Conservation (phyloP, 441 rosid genomes). For the Brassica hybrid region DNA sequence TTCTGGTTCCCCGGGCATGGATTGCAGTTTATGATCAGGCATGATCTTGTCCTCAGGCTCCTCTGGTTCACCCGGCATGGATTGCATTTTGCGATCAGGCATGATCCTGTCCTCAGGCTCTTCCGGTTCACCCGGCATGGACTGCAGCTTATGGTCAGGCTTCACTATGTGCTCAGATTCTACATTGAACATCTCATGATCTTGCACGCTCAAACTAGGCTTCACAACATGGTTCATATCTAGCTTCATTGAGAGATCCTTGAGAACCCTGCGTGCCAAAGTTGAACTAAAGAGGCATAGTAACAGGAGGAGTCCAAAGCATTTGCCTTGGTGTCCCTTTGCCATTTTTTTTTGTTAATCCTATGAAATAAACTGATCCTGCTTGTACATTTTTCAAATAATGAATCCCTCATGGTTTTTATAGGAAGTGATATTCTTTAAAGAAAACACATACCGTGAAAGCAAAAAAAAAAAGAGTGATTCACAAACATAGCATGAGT, state of each 20-base stretch:
- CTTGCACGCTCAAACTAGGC: slow-evolving; percentile 14
- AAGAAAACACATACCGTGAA: slow-evolving; percentile 24
- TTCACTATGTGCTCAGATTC: neutral
- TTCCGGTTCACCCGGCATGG: neutral
- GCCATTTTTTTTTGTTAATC: slow-evolving; percentile 41
- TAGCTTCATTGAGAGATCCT: slow-evolving; percentile 38
- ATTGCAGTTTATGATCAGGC: neutral
- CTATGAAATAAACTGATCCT: slow-evolving; percentile 23
- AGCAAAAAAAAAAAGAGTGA: slow-evolving; percentile 17
- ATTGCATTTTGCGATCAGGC: slow-evolving; percentile 1
- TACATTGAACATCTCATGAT: neutral
- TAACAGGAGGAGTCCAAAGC: slow-evolving; percentile 43
- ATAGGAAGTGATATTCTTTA: slow-evolving; percentile 29
- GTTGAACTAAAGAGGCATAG: slow-evolving; percentile 49
- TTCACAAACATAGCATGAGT: slow-evolving; percentile 43
- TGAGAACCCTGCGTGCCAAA: slow-evolving; percentile 48
- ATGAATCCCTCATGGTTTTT: slow-evolving; percentile 16
- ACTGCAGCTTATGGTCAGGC: neutral
- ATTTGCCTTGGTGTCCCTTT: slow-evolving; percentile 35
- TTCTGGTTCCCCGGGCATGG: slow-evolving; percentile 4
- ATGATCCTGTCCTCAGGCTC: slow-evolving; percentile 21
- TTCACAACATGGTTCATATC: slow-evolving; percentile 2
- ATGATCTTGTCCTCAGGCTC: too few species aligned
- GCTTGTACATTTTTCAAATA: slow-evolving; percentile 13
- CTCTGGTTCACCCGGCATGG: too few species aligned